Conservation (phyloP, 257 asterid genomes). For the Buddleja alternifolia region DNA sequence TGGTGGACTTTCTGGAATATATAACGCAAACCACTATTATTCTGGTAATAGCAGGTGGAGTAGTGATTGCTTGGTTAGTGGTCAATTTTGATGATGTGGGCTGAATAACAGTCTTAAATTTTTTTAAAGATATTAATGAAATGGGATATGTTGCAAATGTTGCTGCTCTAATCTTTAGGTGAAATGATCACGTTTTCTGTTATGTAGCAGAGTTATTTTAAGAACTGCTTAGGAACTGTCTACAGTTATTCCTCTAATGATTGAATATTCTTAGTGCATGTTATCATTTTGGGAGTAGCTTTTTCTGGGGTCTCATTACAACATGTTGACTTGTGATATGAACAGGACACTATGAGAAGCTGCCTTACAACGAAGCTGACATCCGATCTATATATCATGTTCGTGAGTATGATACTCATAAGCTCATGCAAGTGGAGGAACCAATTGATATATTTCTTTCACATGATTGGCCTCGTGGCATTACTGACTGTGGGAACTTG, state of each 20-base stretch:
- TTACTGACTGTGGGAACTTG: conserved; percentile 74
- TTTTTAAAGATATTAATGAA: not conserved
- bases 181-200: not conserved
- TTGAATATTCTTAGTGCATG: not conserved
- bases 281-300: conserved; percentile 4
- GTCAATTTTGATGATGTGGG: conserved; percentile 3
- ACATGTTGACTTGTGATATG: conserved; percentile 31
- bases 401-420: conserved; percentile 90
- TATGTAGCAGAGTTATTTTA: not conserved
- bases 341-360: conserved; percentile 88
- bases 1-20: conserved; percentile 95
- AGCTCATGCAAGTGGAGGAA: conserved; percentile 91
- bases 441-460: conserved; percentile 94
- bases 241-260: not conserved
- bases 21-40: conserved; percentile 64
- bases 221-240: not conserved
- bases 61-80: not conserved
- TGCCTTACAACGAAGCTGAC: conserved; percentile 77
- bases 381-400: conserved; percentile 91
- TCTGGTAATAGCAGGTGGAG: conserved; percentile 48
- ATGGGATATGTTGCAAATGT: not conserved
- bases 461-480: conserved; percentile 97
- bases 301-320: conserved; percentile 19
- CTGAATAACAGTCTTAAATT: not conserved
- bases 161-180: not conserved